phyloP scores from a whole-genome alignment of 2,329 filamentous ascomycete species.

The Cordyceps cateniannulata region DNA sequence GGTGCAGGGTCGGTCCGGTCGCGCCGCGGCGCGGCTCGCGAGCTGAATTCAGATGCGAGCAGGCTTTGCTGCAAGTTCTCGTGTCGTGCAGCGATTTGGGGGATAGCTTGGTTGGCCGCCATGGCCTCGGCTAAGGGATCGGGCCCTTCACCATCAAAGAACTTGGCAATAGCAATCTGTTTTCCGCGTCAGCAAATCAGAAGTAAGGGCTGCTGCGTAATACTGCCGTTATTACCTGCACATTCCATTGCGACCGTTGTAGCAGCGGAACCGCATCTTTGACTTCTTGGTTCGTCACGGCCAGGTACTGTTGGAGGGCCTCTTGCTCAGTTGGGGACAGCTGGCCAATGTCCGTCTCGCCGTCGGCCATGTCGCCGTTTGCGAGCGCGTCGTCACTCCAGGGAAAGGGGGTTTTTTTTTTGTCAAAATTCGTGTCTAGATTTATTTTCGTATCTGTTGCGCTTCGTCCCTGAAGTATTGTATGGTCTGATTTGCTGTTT shows the following conservation, averaged over 20 bases:
- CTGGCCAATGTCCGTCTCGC: slow-evolving; percentile 50
- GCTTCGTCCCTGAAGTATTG: not conserved
- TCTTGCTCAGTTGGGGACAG: slow-evolving; percentile 74
- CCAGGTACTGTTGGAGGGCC: slow-evolving; percentile 79
- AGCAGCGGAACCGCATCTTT: slow-evolving; percentile 73
- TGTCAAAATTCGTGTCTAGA: not conserved
- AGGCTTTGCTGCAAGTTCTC: slow-evolving; percentile 68
- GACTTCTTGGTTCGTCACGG: slow-evolving; percentile 78
- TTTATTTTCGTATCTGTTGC: too few relatives aligned
- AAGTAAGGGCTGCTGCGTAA: too few relatives aligned
- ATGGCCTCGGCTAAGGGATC: slow-evolving; percentile 75
- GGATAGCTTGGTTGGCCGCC: slow-evolving; percentile 50
- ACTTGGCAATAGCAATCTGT: slow-evolving; percentile 91
- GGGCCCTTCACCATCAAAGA: slow-evolving; percentile 91
- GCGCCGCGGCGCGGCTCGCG: slow-evolving; percentile 21
- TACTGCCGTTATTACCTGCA: slow-evolving; percentile 52
- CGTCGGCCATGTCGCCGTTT: slow-evolving; percentile 26
- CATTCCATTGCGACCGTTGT: slow-evolving; percentile 89
- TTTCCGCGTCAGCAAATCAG: not conserved
- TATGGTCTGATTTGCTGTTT: not conserved
- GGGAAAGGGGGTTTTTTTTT: not conserved
- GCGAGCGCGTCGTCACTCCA: too few relatives aligned
- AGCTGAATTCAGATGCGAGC: slow-evolving; percentile 23
- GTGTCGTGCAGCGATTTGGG: slow-evolving; percentile 56
- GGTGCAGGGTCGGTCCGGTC: slow-evolving; percentile 61